Base-by-base conservation (phyloP, 2,329 filamentous ascomycete genomes). In the Colletotrichum ledebouriae region DNA sequence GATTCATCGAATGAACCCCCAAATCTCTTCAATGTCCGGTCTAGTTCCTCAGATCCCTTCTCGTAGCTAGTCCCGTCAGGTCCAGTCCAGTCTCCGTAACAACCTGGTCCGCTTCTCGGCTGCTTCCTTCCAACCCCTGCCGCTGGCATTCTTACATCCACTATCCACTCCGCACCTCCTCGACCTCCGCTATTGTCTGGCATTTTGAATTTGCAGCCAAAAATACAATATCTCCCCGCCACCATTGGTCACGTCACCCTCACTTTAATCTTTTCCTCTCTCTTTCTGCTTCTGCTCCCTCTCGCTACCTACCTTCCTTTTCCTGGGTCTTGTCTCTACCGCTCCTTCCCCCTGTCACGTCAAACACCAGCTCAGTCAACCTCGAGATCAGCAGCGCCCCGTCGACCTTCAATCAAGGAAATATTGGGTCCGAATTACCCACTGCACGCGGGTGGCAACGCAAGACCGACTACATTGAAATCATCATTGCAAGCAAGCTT, bases 221-320 rank as follows among this genome's bases (percentile, higher is more conserved):
- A 65, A 59, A 65, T 68, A 55, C 65, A 68, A 68, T 68, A 68
- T 59, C 65, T 65, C 41, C 46, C 61, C 61, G 65, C 61, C 65
- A 64, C 47, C 49, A 56, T 55, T 53, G 49, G 47, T 59, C 56
- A 46, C 15, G 47, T 59, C 56, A 46, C 15, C 41, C 25, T 17
- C n/a, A 57, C 37, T 42, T 17, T 37, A 22, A 20, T 50, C 34
- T 22, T 41, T 60, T 13, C 33, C 33, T 42, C 46, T 22, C 39
- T 50, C 42, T 53, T 11, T 52, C 59, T 59, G 50, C 25, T 11
- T 52, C 59, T 59, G 50, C 17, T 52, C 46, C 34, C 58, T 50
- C 37, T 52, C 47, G 9, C 37, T 59, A 50, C 42, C 33, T 33
- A 25, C 46, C 22, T n/a, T 55, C 17, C 12, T 42, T 42, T 20